Evolutionary conservation across 345 rosid genomes (phyloP).

Genomic region (Rhizophora mangle): DNA sequence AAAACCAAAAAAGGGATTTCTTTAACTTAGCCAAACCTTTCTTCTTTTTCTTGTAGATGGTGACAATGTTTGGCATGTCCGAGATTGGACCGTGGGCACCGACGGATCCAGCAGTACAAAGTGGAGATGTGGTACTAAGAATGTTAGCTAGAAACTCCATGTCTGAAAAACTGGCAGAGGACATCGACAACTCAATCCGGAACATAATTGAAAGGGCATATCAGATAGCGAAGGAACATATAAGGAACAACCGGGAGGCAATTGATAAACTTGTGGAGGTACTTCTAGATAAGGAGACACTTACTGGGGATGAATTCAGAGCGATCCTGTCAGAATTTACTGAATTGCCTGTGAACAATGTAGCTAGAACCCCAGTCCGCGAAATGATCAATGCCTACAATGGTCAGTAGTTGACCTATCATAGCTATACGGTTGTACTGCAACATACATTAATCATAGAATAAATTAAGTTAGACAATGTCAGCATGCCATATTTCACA

Average conservation of each 20-base stretch:
- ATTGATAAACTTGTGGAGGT: conserved; percentile 71
- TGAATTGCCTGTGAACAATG: conserved; percentile 19
- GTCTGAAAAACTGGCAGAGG: conserved; percentile 68
- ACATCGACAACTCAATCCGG: conserved; percentile 50
- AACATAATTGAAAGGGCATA: conserved; percentile 47
- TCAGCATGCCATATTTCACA: too few species aligned
- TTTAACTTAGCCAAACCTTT: background rate
- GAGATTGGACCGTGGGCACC: conserved; percentile 70
- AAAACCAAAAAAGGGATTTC: rapidly evolving
- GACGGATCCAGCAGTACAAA: conserved; percentile 48
- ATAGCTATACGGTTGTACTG: background rate
- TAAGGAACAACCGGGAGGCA: conserved; percentile 58
- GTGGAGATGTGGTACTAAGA: conserved; percentile 55
- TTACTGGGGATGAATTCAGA: conserved; percentile 65
- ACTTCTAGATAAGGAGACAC: conserved; percentile 65
- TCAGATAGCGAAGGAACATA: conserved; percentile 51
- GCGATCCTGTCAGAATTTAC: conserved; percentile 52
- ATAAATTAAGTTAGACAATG: too few species aligned
- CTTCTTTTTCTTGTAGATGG: conserved; percentile 45
- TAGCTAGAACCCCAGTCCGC: conserved; percentile 25
- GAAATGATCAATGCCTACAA: conserved; percentile 38
- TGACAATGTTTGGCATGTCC: conserved; percentile 74
- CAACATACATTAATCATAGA: background rate
- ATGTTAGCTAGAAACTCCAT: conserved; percentile 62
- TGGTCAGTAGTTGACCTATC: background rate